Percentiles rank a stretch among this genome's conserved stretches.
phyloP scores from a whole-genome alignment of 2,329 filamentous ascomycete genomes.

The Ascochyta fabae region DNA sequence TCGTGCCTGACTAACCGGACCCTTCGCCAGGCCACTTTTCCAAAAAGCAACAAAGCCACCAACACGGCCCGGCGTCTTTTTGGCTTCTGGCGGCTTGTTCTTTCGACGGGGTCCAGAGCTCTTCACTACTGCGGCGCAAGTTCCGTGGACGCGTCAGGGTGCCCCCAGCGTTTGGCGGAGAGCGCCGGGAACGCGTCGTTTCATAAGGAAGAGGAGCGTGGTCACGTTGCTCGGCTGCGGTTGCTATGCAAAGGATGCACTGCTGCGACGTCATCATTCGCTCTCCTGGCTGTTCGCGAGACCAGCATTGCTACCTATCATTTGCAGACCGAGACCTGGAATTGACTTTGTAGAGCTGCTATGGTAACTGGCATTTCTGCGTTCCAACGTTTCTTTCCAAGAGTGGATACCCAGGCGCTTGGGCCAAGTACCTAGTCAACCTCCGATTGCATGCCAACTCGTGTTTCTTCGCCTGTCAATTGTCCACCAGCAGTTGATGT shows the following conservation, averaged over 20 bases:
- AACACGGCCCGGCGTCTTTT: slow-evolving; percentile 18
- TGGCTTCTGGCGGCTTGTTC: slow-evolving; percentile 12
- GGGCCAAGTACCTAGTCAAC: slow-evolving; percentile 26
- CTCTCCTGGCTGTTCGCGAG: neutral
- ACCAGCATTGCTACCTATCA: no score
- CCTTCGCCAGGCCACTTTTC: slow-evolving; percentile 14
- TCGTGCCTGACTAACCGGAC: slow-evolving; percentile 31
- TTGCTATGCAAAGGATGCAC: neutral
- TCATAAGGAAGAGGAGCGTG: slow-evolving; percentile 7
- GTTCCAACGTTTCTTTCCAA: slow-evolving; percentile 3
- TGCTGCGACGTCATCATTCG: neutral
- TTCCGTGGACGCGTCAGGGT: slow-evolving; percentile 18
- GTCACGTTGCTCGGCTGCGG: slow-evolving; percentile 5
- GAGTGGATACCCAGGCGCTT: slow-evolving; percentile 15
- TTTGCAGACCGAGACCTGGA: neutral
- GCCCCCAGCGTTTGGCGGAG: slow-evolving; percentile 16
- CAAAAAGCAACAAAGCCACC: slow-evolving; percentile 9
- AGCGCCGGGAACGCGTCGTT: slow-evolving; percentile 11
- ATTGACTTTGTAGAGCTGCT: neutral
- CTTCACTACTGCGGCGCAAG: slow-evolving; percentile 21
- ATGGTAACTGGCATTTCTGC: slow-evolving; percentile 4
- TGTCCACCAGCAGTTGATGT: slow-evolving; percentile 30
- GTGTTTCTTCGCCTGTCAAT: slow-evolving; percentile 29
- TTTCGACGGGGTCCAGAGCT: slow-evolving; percentile 23
- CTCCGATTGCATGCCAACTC: slow-evolving; percentile 21